Conservation (phyloP, 306 rosid species). For the Abrus pulchellus region DNA sequence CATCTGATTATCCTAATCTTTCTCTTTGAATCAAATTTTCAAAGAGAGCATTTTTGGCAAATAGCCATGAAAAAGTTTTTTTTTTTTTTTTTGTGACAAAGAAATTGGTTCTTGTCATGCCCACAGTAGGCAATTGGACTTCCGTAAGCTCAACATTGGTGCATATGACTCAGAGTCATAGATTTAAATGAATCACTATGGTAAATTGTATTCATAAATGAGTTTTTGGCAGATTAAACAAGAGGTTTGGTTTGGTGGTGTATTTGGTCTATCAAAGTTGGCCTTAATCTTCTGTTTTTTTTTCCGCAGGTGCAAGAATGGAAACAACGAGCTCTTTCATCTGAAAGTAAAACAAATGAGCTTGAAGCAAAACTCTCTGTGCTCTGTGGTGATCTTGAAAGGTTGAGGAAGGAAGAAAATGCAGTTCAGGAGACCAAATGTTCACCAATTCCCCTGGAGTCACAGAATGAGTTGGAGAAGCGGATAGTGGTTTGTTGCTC, state of each 20-base stretch:
- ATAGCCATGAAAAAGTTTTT: not conserved
- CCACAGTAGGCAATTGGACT: not conserved
- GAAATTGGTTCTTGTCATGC: conserved; percentile 3
- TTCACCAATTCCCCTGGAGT: conserved; percentile 41
- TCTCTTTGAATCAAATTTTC: not conserved
- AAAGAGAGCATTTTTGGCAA: not conserved
- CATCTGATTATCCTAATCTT: not conserved
- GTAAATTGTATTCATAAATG: not conserved
- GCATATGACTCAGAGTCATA: no score
- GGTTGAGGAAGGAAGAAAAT: conserved; percentile 53
- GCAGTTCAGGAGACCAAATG: conserved; percentile 32
- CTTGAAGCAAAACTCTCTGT: conserved; percentile 57
- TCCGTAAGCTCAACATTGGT: not conserved
- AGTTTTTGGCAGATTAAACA: not conserved
- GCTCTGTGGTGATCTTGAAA: conserved; percentile 58
- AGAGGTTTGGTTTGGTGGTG: not conserved
- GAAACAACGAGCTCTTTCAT: conserved; percentile 75
- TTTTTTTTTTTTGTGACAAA: not conserved
- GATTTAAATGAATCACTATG: not conserved
- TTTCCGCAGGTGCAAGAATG: conserved; percentile 81
- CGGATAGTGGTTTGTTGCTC: conserved; percentile 72
- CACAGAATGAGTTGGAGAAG: conserved; percentile 82
- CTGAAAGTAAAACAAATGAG: conserved; percentile 62
- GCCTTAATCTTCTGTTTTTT: conserved; percentile 4
- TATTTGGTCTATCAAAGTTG: not conserved